phyloP scores from a whole-genome alignment of 225 moss, liverwort and hornwort species.

The Bryoerythrophyllum caledonicum region DNA sequence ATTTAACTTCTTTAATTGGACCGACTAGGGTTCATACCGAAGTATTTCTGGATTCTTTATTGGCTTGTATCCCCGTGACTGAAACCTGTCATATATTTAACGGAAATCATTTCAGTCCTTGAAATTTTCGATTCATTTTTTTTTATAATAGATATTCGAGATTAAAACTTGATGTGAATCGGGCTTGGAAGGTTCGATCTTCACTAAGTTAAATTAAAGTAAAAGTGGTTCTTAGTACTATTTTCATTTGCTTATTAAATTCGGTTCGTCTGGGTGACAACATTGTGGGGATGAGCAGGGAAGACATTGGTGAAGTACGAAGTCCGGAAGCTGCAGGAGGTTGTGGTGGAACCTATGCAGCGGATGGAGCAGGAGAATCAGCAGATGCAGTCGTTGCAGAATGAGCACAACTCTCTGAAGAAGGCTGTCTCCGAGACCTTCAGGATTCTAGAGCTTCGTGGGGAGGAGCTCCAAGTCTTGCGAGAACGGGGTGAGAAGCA shows the following conservation, averaged over 20 bases:
- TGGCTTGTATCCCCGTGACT: too few species aligned
- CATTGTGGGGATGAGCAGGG: conserved; percentile 41
- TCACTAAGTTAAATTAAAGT: too few species aligned
- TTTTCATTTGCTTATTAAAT: not conserved
- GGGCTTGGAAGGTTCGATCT: too few species aligned
- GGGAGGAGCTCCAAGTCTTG: conserved; percentile 74
- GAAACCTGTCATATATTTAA: too few species aligned
- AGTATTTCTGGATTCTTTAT: too few species aligned
- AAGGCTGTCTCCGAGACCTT: conserved; percentile 60
- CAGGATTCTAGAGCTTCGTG: conserved; percentile 62
- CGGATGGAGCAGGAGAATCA: conserved; percentile 64
- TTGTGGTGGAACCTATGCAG: conserved; percentile 80
- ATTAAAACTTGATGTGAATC: too few species aligned
- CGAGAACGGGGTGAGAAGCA: conserved; percentile 72
- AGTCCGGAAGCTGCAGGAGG: conserved; percentile 66
- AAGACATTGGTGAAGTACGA: conserved; percentile 89
- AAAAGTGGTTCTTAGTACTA: too few species aligned
- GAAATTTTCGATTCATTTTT: too few species aligned
- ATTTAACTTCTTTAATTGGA: too few species aligned
- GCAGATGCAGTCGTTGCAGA: conserved; percentile 61
- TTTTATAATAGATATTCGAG: too few species aligned
- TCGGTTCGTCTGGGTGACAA: not conserved
- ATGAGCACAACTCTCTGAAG: conserved; percentile 61
- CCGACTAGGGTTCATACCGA: too few species aligned
- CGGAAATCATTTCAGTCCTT: too few species aligned